These are phyloP conservation scores for Xylogone sp. DNA, from an alignment of 2,329 filamentous ascomycete genomes.

Conservation along the genomic window DNA sequence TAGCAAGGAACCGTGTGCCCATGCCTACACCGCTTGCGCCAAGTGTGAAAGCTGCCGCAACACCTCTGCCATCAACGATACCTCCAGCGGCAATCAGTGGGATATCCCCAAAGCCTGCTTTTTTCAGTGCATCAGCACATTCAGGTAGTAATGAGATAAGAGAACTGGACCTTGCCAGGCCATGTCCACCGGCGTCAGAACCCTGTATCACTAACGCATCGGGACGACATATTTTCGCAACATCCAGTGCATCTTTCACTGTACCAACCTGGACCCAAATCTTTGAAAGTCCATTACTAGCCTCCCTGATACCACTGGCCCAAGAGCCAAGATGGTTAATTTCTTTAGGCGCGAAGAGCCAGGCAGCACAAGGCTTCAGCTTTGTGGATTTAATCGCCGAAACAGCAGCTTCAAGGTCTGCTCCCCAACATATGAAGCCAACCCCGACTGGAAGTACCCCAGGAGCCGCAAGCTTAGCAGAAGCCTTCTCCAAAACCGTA, in stretches of 20 bases:
- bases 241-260: conserved; percentile 22
- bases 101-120: conserved; percentile 18
- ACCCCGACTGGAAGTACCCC: conserved; percentile 40
- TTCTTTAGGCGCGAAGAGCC: conserved; percentile 42
- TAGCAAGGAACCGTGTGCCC: conserved; percentile 47
- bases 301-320: conserved; percentile 23
- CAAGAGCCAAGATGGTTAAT: conserved; percentile 23
- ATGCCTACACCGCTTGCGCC: conserved; percentile 40
- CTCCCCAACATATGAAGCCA: conserved; percentile 43
- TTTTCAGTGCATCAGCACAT: conserved; percentile 24
- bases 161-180: conserved; percentile 24
- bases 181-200: conserved; percentile 33
- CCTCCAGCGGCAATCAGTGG: conserved; percentile 32
- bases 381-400: conserved; percentile 25
- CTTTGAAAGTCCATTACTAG: conserved; percentile 16
- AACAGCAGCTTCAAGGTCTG: conserved; percentile 30
- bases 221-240: conserved; percentile 17
- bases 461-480: conserved; percentile 5
- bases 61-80: conserved; percentile 31
- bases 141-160: conserved; percentile 33
- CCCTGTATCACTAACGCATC: conserved; percentile 34
- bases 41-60: conserved; percentile 29
- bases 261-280: conserved; percentile 33
- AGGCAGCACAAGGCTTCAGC: conserved; percentile 34
- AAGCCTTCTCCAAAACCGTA: conserved; percentile 8